phyloP scores from a whole-genome alignment of 1,284 basidiomycete genomes.

The Coriolopsis trogii region DNA sequence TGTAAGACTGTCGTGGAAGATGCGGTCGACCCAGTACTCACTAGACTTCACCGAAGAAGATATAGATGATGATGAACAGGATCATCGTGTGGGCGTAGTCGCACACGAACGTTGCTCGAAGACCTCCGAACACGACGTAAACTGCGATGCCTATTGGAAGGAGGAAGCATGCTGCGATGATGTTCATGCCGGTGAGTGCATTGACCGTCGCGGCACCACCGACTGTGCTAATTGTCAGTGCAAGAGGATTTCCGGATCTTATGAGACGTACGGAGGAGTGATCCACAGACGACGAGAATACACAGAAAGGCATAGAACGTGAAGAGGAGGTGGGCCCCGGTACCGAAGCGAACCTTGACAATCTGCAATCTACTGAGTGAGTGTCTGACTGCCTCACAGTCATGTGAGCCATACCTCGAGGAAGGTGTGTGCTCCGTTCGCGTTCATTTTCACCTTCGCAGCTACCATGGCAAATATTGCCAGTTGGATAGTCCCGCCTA shows the following conservation, averaged over 20 bases:
- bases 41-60: slow-evolving; percentile 49
- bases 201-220: slow-evolving; percentile 82
- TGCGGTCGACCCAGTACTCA: slow-evolving; percentile 16
- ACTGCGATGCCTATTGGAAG: slow-evolving; percentile 56
- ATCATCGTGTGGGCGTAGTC: slow-evolving; percentile 56
- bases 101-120: slow-evolving; percentile 57
- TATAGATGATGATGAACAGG: slow-evolving; percentile 48
- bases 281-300: slow-evolving; percentile 75
- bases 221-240: too few relatives aligned
- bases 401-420: slow-evolving; percentile 42
- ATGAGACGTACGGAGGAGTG: slow-evolving; percentile 50
- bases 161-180: slow-evolving; percentile 82
- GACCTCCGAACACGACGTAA: slow-evolving; percentile 52
- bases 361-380: slow-evolving; percentile 44
- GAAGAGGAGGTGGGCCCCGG: slow-evolving; percentile 72
- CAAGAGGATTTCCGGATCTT: too few relatives aligned
- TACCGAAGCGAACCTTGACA: slow-evolving; percentile 76
- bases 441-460: slow-evolving; percentile 74
- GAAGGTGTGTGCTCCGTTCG: slow-evolving; percentile 60
- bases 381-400: background rate
- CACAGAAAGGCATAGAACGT: slow-evolving; percentile 80
- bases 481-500: slow-evolving; percentile 72
- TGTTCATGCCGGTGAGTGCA: slow-evolving; percentile 81
- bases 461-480: slow-evolving; percentile 76
- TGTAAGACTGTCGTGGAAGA: background rate